Evolutionary conservation across 2,329 filamentous ascomycete genomes (phyloP).

Genomic region (Coniochaeta sp.): DNA sequence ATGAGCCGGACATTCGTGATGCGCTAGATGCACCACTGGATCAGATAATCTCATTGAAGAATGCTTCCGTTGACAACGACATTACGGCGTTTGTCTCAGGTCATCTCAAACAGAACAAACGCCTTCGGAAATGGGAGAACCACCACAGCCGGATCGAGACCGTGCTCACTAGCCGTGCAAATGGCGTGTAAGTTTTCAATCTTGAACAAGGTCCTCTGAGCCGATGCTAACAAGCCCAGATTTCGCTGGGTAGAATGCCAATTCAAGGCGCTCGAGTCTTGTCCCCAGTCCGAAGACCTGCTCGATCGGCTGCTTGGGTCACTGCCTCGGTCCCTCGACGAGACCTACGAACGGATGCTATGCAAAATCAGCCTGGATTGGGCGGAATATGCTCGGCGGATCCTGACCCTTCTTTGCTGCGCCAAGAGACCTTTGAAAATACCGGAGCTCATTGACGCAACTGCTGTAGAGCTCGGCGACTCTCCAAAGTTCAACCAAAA

Average conservation of each 20-base stretch:
- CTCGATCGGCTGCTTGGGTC: conserved; percentile 20
- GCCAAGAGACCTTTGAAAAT: conserved; percentile 6
- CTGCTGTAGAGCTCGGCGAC: conserved; percentile 10
- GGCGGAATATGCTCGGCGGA: conserved; percentile 5
- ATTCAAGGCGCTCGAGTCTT: conserved; percentile 16
- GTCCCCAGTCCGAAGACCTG: conserved; percentile 8
- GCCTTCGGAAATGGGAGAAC: conserved; percentile 16
- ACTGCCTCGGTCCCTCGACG: conserved; percentile 23
- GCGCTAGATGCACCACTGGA: conserved; percentile 7
- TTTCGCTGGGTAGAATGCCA: conserved; percentile 29
- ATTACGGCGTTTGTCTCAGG: conserved; percentile 18
- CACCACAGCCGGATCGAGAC: conserved; percentile 17
- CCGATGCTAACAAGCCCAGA: conserved; percentile 15
- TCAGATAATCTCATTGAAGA: conserved; percentile 13
- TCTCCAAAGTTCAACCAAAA: conserved; percentile 8
- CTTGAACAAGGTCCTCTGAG: too few relatives aligned
- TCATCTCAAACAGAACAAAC: conserved; percentile 13
- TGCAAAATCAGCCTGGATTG: conserved; percentile 8
- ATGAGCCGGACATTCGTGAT: conserved; percentile 21
- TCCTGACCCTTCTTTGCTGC: conserved; percentile 7
- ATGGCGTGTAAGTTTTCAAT: conserved; percentile 22
- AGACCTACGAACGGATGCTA: conserved; percentile 26
- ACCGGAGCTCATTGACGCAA: conserved; percentile 9
- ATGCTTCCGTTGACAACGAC: conserved; percentile 14
- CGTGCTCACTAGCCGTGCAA: conserved; percentile 15